Conservation (phyloP, 2,329 filamentous ascomycete species). For the Venturia asperata region DNA sequence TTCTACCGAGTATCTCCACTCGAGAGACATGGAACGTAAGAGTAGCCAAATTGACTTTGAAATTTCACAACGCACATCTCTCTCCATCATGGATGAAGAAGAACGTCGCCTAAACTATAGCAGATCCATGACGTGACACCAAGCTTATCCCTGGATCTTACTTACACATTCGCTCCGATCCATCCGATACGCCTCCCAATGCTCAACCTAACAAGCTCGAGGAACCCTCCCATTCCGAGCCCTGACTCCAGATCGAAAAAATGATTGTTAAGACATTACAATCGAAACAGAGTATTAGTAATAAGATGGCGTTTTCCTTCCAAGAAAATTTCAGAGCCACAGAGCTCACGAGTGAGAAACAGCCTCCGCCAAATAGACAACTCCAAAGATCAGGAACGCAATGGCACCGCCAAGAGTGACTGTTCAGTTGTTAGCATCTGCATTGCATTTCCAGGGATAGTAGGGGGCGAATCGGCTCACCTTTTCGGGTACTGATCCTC, state of each 20-base stretch:
- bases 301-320: neutral
- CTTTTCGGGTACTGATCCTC: constrained; percentile 87
- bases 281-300: neutral
- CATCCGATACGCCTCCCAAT: neutral
- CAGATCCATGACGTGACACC: neutral
- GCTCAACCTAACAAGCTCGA: neutral
- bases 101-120: neutral
- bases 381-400: constrained; percentile 83
- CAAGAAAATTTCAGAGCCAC: neutral
- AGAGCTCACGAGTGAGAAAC: neutral
- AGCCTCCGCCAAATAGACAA: constrained; percentile 85
- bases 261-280: neutral
- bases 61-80: too few relatives aligned
- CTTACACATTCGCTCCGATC: neutral
- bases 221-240: constrained; percentile 1
- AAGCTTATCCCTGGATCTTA: neutral
- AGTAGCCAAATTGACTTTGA: neutral
- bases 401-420: constrained; percentile 87
- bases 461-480: constrained; percentile 51
- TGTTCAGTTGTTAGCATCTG: constrained; percentile 37
- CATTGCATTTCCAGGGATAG: neutral
- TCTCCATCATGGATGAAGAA: neutral
- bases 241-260: neutral
- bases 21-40: too few relatives aligned
- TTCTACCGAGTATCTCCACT: too few relatives aligned